phyloP scores from a whole-genome alignment of 2,329 filamentous ascomycete genomes.

The Colletotrichum sp. region DNA sequence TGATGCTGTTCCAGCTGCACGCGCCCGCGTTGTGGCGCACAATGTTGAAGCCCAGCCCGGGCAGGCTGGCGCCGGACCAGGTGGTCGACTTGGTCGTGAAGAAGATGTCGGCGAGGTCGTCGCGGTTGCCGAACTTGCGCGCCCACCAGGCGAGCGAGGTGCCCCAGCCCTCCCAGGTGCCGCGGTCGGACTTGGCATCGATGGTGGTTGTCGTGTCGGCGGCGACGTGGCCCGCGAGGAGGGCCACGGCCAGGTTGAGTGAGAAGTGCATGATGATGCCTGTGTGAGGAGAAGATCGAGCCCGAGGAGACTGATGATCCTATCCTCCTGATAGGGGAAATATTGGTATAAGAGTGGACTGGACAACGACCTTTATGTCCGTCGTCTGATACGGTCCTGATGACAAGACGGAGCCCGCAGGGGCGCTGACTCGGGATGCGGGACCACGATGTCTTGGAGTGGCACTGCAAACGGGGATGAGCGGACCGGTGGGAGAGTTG shows the following conservation, averaged over 20 bases:
- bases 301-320: background rate
- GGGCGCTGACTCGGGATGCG: slow-evolving; percentile 1
- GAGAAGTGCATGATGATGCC: background rate
- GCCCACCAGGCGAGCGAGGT: slow-evolving; percentile 50
- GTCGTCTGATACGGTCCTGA: background rate
- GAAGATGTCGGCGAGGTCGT: slow-evolving; percentile 45
- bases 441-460: background rate
- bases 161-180: slow-evolving; percentile 49
- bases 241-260: background rate
- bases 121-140: slow-evolving; percentile 40
- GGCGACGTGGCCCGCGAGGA: background rate
- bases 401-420: background rate
- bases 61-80: slow-evolving; percentile 32
- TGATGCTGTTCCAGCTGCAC: slow-evolving; percentile 37
- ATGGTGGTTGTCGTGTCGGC: slow-evolving; percentile 6
- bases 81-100: slow-evolving; percentile 37
- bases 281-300: background rate
- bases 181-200: slow-evolving; percentile 34
- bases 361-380: background rate
- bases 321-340: background rate
- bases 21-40: slow-evolving; percentile 49
- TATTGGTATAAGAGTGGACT: background rate
- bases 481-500: background rate
- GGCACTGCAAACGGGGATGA: background rate
- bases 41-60: slow-evolving; percentile 46